Evolutionary conservation across 1,139 yeast genomes (phyloP).

Genomic region (Pneumocystis oryctolagi): DNA sequence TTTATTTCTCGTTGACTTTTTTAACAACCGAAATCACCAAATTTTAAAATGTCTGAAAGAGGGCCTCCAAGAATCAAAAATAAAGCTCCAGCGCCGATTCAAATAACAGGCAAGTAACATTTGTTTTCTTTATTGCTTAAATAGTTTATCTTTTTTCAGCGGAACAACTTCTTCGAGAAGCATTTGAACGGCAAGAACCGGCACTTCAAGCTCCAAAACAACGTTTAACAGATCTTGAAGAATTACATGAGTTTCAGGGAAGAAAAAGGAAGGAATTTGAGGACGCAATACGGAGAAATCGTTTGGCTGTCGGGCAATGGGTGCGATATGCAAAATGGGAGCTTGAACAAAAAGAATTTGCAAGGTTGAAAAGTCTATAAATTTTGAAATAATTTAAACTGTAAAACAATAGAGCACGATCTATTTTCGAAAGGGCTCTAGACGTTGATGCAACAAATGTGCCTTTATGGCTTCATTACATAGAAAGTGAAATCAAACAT

Average conservation of each 20-base stretch:
- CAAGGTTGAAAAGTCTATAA: slow-evolving; percentile 12
- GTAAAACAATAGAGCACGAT: slow-evolving; percentile 42
- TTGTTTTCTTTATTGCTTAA: not conserved
- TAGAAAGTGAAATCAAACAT: slow-evolving; percentile 58
- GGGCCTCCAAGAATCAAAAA: slow-evolving; percentile 26
- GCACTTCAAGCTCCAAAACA: slow-evolving; percentile 33
- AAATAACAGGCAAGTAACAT: slow-evolving; percentile 16
- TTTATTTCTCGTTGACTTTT: not conserved
- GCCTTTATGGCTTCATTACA: slow-evolving; percentile 75
- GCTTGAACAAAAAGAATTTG: slow-evolving; percentile 57
- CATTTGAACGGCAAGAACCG: slow-evolving; percentile 35
- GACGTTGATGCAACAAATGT: slow-evolving; percentile 59
- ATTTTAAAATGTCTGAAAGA: slow-evolving; percentile 6
- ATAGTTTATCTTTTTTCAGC: slow-evolving; percentile 30
- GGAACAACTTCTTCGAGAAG: slow-evolving; percentile 41
- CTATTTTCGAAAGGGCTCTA: slow-evolving; percentile 76
- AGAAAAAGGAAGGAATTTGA: slow-evolving; percentile 72
- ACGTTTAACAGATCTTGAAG: slow-evolving; percentile 63
- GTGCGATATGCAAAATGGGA: slow-evolving; percentile 85
- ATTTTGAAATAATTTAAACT: not conserved
- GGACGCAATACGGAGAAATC: slow-evolving; percentile 66
- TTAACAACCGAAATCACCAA: not conserved
- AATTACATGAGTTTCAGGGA: slow-evolving; percentile 57
- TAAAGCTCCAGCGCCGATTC: slow-evolving; percentile 35
- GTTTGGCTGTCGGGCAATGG: slow-evolving; percentile 80